Conservation (phyloP, 352 stramenopile genomes). For the Achlya hypogyna region DNA sequence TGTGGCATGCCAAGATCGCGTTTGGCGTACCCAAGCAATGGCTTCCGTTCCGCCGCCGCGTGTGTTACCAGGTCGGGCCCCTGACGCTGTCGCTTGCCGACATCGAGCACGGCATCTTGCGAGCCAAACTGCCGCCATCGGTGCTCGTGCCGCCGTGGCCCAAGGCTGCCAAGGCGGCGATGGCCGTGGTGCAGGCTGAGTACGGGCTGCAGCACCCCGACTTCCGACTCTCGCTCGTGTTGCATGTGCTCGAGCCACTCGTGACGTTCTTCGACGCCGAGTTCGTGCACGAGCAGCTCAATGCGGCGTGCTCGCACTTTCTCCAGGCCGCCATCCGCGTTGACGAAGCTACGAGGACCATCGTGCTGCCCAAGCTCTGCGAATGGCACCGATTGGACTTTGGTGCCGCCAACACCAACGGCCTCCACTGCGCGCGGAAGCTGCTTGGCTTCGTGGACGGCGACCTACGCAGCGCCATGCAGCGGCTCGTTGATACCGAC, state of each 20-base stretch:
- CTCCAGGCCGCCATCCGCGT: slow-evolving; percentile 31
- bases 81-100: slow-evolving; percentile 53
- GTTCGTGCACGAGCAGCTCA: slow-evolving; percentile 64
- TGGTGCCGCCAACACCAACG: slow-evolving; percentile 26
- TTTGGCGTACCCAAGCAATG: slow-evolving; percentile 54
- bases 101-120: slow-evolving; percentile 66
- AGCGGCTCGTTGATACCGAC: neutral
- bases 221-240: slow-evolving; percentile 64
- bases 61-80: slow-evolving; percentile 51
- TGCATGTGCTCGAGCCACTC: slow-evolving; percentile 46
- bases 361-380: slow-evolving; percentile 54
- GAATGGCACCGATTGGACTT: slow-evolving; percentile 74
- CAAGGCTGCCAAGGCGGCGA: neutral
- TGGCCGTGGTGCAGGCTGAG: neutral
- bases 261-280: slow-evolving; percentile 30
- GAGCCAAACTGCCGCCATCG: slow-evolving; percentile 35
- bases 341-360: slow-evolving; percentile 22
- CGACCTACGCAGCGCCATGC: slow-evolving; percentile 23
- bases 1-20: slow-evolving; percentile 66
- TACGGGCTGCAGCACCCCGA: slow-evolving; percentile 55
- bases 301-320: slow-evolving; percentile 32
- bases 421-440: slow-evolving; percentile 61
- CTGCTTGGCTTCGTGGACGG: slow-evolving; percentile 57
- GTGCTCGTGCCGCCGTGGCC: neutral
- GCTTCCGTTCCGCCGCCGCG: slow-evolving; percentile 41